Base-by-base conservation (phyloP, 768 basidiomycete genomes). In the Boletus edulis region DNA sequence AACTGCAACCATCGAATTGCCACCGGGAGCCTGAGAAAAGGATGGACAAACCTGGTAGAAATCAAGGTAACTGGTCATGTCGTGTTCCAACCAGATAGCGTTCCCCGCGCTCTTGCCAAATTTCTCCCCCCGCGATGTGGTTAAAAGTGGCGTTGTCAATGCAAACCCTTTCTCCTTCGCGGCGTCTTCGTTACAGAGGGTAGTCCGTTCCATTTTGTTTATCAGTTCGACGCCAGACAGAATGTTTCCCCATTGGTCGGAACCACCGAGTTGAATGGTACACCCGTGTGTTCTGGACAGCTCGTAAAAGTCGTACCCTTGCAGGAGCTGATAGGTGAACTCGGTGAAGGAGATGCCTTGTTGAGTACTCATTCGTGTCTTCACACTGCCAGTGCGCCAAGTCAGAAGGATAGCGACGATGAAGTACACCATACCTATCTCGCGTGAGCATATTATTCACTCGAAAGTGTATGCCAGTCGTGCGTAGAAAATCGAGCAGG, bases 181-280 rank as follows among this genome's bases (percentile, higher is more conserved):
- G 18, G 14, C 18, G 8, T 52, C 54, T 37, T 49, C 45, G 29
- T 38, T 37, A 39, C 49, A 50, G 20, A 34, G 29, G 6, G 47
- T 11, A 31, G 48, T 24, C 48, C 58, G 57, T 55, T 67, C 59
- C 53, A 54, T 48, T 80, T 74, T 84, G 51, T 83, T 81, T 64
- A 98, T 95, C 53, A 99, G 81, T 52, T 98, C 94, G 34, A 98
- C 77, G 20, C 97, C 97, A 27, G 92, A 90, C 31, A 96, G 74
- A 59, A 99, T 98, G 67, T 99, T 99, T 15, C 97, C 97, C 91
- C 94, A 97, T 70, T 99, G 97, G 70, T 99, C 97, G 0, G 94
- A 95, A 11, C 97, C 97, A 46, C 97, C 97, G 40, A 98, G 74
- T 71, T 99, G 97, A 41, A 97, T 81, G 14, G 82, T 81, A 70